Conservation (phyloP, 176 grass and related monocot genomes). For the Zea luxurians region DNA sequence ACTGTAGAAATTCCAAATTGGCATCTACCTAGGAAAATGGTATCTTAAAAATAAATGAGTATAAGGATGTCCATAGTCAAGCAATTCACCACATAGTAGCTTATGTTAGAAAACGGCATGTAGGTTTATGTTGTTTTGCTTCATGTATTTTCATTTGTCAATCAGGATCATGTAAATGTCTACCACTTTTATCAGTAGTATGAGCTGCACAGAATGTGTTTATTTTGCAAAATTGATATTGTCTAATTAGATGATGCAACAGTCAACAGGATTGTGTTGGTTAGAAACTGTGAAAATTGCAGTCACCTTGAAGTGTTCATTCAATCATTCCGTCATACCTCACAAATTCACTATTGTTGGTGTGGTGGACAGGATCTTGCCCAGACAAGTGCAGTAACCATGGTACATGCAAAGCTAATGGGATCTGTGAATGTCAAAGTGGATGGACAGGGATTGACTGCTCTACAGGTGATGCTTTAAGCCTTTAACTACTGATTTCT, state of each 20-base stretch:
- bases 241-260: background rate
- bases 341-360: conserved; percentile 7
- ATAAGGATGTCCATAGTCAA: background rate
- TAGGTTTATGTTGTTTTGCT: conserved; percentile 1
- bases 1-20: background rate
- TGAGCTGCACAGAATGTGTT: conserved; percentile 23
- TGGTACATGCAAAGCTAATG: conserved; percentile 78
- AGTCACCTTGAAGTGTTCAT: background rate
- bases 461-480: conserved; percentile 70
- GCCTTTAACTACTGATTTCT: conserved; percentile 20
- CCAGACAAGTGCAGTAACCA: conserved; percentile 68
- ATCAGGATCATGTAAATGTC: conserved; percentile 3
- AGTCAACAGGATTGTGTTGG: background rate
- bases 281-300: background rate
- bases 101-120: background rate
- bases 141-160: conserved; percentile 26
- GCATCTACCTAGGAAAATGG: background rate
- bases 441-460: conserved; percentile 94
- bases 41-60: background rate
- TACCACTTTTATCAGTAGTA: background rate
- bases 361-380: conserved; percentile 72
- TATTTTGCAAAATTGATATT: background rate
- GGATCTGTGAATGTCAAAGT: conserved; percentile 81
- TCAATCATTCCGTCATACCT: conserved; percentile 28
- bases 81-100: background rate